Base-by-base conservation (phyloP, 2,329 filamentous ascomycete genomes). In the Nakataea oryzae region DNA sequence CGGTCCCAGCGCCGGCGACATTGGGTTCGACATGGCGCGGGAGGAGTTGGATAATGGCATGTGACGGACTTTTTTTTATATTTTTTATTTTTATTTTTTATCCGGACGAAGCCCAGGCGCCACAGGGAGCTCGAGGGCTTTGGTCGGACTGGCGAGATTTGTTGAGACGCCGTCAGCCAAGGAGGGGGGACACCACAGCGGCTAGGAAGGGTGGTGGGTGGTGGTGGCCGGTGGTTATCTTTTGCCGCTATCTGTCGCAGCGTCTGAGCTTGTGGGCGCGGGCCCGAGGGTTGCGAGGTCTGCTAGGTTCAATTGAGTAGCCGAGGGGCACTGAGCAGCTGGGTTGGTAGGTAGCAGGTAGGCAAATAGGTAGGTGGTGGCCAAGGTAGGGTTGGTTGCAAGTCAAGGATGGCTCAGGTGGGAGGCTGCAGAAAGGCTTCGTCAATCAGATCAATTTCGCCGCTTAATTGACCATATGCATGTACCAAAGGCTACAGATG, bases 1-100 rank as follows among this genome's bases (percentile, higher is more conserved):
- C 62, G 66, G 66, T 30, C 50, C 55, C n/a, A 63, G 26, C 30
- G 63, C 58, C 28, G 64, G 56, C 12, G 62, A 56, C 1, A 62
- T 41, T 26, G 65, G 61, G 11, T 55, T 54, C 21, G 66, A 65
- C 34, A 63, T 63, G 28, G 59, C 27, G 50, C 13, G 41, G 17
- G 13, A 47, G 41, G 6, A 21, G 17, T 47, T 50, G 41, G 6
- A 13, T 3, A 24, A n/a, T 50, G 21, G 41, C 41, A 24, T 24
- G 41, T 50, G 41, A 50, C 41, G 21, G n/a, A n/a, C n/a, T n/a
- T n/a, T n/a, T n/a, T n/a, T n/a, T n/a, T n/a, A n/a, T n/a, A n/a
- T n/a, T n/a, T n/a, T n/a, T n/a, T n/a, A n/a, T n/a, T n/a, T n/a
- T n/a, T 17, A n/a, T 50, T 50, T n/a, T 24, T 24, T 8, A n/a